Conservation (phyloP, 1,139 yeast genomes). For the Pichia sp. region DNA sequence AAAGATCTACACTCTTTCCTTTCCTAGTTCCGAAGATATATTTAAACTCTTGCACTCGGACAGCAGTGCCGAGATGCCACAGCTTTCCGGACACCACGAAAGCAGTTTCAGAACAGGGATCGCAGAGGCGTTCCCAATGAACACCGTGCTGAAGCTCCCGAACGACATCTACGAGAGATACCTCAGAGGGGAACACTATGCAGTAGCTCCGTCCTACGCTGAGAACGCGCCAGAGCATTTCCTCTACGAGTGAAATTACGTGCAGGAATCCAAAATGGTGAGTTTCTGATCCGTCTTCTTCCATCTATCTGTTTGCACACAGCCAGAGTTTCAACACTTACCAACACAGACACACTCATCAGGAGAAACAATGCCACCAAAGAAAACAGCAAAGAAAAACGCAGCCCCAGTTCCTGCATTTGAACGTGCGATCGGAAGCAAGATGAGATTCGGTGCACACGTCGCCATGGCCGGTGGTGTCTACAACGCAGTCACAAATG, state of each 20-base stretch:
- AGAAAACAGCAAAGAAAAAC: constrained; percentile 13
- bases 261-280: neutral
- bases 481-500: constrained; percentile 73
- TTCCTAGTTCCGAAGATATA: constrained; percentile 13
- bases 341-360: too few relatives aligned
- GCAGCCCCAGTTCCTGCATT: constrained; percentile 4
- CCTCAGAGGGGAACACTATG: constrained; percentile 1
- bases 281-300: neutral
- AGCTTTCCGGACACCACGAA: constrained; percentile 13
- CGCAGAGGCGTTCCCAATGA: neutral
- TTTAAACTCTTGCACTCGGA: constrained; percentile 1
- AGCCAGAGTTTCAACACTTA: too few relatives aligned
- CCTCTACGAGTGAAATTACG: constrained; percentile 1
- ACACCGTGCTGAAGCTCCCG: neutral
- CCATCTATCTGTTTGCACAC: neutral
- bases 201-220: constrained; percentile 2
- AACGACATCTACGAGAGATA: neutral
- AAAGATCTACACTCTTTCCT: constrained; percentile 6
- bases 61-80: neutral
- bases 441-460: constrained; percentile 75
- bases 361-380: constrained; percentile 30
- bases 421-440: constrained; percentile 13
- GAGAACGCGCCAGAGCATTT: constrained; percentile 7
- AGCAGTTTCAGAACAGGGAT: neutral
- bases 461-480: constrained; percentile 70